A percentile compares a stretch with the other conserved stretches of the same genome.
phyloP scores from a whole-genome alignment of 1,284 basidiomycete genomes.

The Apiotrichum sp. region DNA sequence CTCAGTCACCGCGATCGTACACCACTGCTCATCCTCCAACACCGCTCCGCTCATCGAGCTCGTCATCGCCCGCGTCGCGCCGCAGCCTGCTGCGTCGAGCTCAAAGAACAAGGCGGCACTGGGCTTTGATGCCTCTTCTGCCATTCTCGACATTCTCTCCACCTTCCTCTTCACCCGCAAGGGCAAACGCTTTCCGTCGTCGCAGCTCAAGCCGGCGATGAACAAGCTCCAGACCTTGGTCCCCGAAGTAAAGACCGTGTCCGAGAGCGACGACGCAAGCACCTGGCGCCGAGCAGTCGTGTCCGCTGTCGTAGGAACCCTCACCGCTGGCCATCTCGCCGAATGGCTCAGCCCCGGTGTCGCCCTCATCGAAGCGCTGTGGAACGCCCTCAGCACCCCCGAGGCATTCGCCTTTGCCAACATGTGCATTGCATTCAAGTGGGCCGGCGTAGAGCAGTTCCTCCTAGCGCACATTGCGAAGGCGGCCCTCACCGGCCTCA shows the following conservation, averaged over 20 bases:
- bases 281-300: constrained; percentile 30
- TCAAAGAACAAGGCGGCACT: constrained; percentile 8
- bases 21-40: constrained; percentile 64
- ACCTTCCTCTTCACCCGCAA: constrained; percentile 50
- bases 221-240: constrained; percentile 25
- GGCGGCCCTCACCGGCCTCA: constrained; percentile 26
- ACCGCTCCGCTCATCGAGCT: constrained; percentile 58
- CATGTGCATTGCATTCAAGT: constrained; percentile 38
- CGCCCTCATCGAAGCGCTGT: constrained; percentile 39
- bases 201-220: constrained; percentile 47
- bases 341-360: constrained; percentile 48
- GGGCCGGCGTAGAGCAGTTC: constrained; percentile 47
- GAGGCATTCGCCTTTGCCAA: constrained; percentile 40
- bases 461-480: constrained; percentile 30
- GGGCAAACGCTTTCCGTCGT: constrained; percentile 50
- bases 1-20: constrained; percentile 67
- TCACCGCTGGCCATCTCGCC: constrained; percentile 42
- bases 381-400: constrained; percentile 26
- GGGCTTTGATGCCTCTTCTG: constrained; percentile 8
- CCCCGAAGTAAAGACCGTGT: constrained; percentile 10
- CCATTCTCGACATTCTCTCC: constrained; percentile 33
- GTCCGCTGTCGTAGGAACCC: constrained; percentile 26
- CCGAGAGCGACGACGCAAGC: neutral
- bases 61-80: constrained; percentile 25
- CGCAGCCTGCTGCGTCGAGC: constrained; percentile 10